Evolutionary conservation across 345 rosid species (phyloP).

Genomic region (Balakata baccata): DNA sequence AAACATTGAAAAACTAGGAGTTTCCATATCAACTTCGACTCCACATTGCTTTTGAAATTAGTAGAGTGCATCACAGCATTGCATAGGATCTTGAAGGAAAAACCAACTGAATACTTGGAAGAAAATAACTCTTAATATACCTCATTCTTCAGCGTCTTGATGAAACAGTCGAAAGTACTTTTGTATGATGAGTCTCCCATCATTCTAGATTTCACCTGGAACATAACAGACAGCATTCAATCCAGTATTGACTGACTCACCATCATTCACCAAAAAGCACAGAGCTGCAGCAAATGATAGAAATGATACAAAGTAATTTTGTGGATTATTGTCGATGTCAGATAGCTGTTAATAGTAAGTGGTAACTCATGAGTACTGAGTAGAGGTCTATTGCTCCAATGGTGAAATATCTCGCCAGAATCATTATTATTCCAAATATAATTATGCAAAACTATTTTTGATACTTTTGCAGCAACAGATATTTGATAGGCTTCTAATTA

Average conservation of each 20-base stretch:
- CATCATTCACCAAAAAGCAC: neutral
- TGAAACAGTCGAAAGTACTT: conserved; percentile 85
- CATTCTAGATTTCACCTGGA: conserved; percentile 97
- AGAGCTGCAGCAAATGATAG: neutral
- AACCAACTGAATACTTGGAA: conserved; percentile 1
- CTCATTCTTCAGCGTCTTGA: conserved; percentile 83
- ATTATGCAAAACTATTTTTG: neutral
- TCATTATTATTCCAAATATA: neutral
- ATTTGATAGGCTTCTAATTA: neutral
- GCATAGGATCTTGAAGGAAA: neutral
- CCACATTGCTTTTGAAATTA: neutral
- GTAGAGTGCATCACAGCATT: neutral
- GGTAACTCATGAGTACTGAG: neutral
- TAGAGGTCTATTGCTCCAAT: neutral
- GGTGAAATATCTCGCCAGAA: neutral
- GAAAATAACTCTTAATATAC: conserved; percentile 35
- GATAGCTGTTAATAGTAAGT: neutral
- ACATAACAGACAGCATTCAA: conserved; percentile 15
- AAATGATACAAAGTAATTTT: neutral
- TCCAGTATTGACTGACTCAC: conserved; percentile 8
- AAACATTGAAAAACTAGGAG: neutral
- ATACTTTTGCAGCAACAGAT: neutral
- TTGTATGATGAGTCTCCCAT: conserved; percentile 97
- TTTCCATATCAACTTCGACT: neutral
- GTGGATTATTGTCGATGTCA: conserved; percentile 1